Conservation (phyloP, 768 basidiomycete species). For the Amanita exitialis region DNA sequence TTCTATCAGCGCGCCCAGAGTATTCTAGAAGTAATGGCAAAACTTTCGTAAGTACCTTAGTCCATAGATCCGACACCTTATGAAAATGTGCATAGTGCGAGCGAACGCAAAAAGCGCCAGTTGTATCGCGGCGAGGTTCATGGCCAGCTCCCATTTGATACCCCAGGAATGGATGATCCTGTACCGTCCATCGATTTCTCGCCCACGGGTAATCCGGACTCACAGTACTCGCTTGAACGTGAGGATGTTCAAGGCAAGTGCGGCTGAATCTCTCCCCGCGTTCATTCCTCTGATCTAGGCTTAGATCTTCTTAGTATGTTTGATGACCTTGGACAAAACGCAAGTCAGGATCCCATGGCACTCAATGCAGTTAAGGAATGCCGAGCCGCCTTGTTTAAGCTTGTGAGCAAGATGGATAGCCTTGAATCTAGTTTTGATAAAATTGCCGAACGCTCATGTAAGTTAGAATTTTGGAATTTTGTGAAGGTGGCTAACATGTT, state of each 20-base stretch:
- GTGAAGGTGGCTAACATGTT: conserved; percentile 4
- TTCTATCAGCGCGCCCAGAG: conserved; percentile 75
- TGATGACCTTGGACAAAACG: conserved; percentile 53
- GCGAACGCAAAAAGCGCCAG: conserved; percentile 74
- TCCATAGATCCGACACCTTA: not conserved
- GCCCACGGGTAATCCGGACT: conserved; percentile 53
- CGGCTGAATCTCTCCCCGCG: conserved; percentile 1
- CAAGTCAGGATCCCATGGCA: conserved; percentile 33
- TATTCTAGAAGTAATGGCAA: conserved; percentile 81
- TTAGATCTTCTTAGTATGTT: conserved; percentile 53
- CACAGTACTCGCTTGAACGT: conserved; percentile 56
- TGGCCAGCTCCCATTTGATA: conserved; percentile 82
- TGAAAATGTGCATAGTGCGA: conserved; percentile 32
- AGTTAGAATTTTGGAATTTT: conserved; percentile 18
- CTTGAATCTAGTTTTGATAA: conserved; percentile 77
- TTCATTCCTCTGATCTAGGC: conserved; percentile 9
- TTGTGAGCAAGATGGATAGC: conserved; percentile 69
- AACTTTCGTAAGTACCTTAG: conserved; percentile 55
- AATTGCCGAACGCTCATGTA: conserved; percentile 78
- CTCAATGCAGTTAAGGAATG: conserved; percentile 53
- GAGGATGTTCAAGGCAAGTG: conserved; percentile 65
- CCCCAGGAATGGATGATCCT: conserved; percentile 70
- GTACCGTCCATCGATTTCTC: conserved; percentile 77
- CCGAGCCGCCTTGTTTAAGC: conserved; percentile 51
- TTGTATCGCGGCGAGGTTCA: conserved; percentile 80